phyloP scores from a whole-genome alignment of 139 green algal genomes.

The Tetradesmus lagerheimii region DNA sequence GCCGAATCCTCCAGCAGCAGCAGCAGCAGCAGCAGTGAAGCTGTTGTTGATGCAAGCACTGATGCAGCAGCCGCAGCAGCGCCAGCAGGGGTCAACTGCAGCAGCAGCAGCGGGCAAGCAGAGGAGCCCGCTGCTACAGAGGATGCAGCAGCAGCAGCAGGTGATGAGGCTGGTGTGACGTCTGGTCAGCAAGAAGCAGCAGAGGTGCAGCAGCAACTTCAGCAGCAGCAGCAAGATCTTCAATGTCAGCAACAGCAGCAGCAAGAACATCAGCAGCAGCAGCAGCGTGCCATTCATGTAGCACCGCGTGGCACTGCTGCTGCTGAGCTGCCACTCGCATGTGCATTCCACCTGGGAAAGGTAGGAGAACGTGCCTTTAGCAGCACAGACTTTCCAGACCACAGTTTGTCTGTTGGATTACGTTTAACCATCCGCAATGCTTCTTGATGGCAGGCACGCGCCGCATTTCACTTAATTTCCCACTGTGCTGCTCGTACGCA shows the following conservation, averaged over 20 bases:
- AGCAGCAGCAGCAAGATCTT: background rate
- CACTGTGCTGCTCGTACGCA: too few relatives aligned
- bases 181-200: background rate
- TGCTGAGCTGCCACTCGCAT: constrained; percentile 22
- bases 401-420: too few relatives aligned
- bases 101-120: constrained; percentile 20
- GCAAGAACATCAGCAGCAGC: background rate
- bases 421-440: too few relatives aligned
- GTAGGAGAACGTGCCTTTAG: too few relatives aligned
- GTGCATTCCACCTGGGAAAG: constrained; percentile 35
- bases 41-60: background rate
- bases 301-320: constrained; percentile 15
- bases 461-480: too few relatives aligned
- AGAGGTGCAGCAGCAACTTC: background rate
- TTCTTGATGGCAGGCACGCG: too few relatives aligned
- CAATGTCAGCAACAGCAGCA: background rate
- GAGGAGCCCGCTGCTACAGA: background rate
- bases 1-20: background rate
- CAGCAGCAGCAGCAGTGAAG: background rate
- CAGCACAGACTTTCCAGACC: too few relatives aligned
- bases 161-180: background rate
- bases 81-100: too few relatives aligned
- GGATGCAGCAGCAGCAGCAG: background rate
- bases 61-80: background rate
- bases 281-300: background rate